These are phyloP conservation scores for Pestalotiopsis sp. DNA, from an alignment of 2,329 filamentous ascomycete species.

Conservation along the genomic window DNA sequence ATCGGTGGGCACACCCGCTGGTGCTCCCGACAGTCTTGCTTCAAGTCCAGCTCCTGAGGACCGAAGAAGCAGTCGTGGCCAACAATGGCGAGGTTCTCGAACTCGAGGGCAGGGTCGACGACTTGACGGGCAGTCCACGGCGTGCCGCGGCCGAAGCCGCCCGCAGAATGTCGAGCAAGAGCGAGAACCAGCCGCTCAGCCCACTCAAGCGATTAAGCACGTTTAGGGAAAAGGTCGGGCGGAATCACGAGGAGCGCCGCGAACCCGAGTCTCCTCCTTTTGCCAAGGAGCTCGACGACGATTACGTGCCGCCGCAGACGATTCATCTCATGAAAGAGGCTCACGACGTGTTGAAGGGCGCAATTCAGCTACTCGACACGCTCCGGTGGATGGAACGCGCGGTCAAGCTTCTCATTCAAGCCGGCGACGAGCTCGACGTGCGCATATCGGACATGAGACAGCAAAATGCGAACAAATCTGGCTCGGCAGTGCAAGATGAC, in stretches of 20 bases:
- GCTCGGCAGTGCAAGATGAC: constrained; percentile 9
- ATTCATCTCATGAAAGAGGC: constrained; percentile 51
- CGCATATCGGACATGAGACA: constrained; percentile 26
- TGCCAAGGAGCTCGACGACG: constrained; percentile 19
- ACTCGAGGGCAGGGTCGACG: constrained; percentile 45
- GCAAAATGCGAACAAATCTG: constrained; percentile 17
- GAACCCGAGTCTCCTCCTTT: not conserved
- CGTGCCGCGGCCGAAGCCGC: constrained; percentile 27
- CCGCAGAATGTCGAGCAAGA: constrained; percentile 20
- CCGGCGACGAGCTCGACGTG: constrained; percentile 45
- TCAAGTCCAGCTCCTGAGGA: constrained; percentile 48
- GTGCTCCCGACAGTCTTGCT: constrained; percentile 48
- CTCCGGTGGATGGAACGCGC: constrained; percentile 51
- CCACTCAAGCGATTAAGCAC: constrained; percentile 29
- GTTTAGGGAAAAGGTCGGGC: constrained; percentile 26
- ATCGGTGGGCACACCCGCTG: constrained; percentile 49
- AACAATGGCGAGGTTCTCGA: constrained; percentile 45
- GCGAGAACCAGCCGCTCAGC: constrained; percentile 20
- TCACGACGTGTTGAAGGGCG: constrained; percentile 47
- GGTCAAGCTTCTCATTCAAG: constrained; percentile 44
- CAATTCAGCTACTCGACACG: constrained; percentile 48
- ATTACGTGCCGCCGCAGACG: constrained; percentile 44
- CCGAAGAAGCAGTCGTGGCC: constrained; percentile 45
- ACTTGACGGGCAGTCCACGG: constrained; percentile 39
- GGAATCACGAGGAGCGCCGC: not conserved